Evolutionary conservation across 352 stramenopile genomes (phyloP), one percentile per base, ranked within the genome.

Genomic region (Phytophthora megakarya): DNA sequence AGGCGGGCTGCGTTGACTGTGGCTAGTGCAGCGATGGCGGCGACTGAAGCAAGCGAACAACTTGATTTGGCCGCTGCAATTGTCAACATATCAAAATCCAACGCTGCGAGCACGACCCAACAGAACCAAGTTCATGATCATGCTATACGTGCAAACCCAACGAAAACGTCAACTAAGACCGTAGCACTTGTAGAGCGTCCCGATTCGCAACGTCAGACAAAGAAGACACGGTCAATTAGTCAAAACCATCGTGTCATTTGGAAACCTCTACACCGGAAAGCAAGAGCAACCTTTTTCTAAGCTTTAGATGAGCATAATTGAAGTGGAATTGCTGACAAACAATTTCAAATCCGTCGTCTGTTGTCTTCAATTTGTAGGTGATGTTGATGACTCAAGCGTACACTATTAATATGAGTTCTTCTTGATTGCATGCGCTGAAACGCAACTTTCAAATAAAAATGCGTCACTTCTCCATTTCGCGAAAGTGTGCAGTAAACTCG

Each of bases 201-300:
- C 13, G 15, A 43, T 6, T 12, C 6, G 25, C 37, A 67, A 28
- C 39, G 57, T 3, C 46, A 45, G 18, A 21, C 25, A 26, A 39
- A 54, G 5, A 48, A 52, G 46, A 52, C 28, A 43, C 40, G 19
- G 46, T 9, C 16, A 46, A 13, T 22, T 35, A 28, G n/a, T 32
- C 18, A 44, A 23, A 49, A 2, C n/a, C 21, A 35, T 4, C 22
- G 28, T 9, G 38, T 66, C 4, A 26, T 65, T 10, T 76, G 68
- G 68, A 76, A 70, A 58, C 68, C 68, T 25, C 42, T 76, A 43
- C 68, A 76, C 45, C 66, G 67, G 26, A 30, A 39, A 35, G 55
- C 28, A 18, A 19, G 39, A 40, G 50, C 45, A 35, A 42, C 16
- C 21, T 55, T 30, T 50, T 32, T 48, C 12, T 61, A 51, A 26